Evolutionary conservation across 305 asterid species (phyloP).

Genomic region (Fraxinus xanthoxyloides): DNA sequence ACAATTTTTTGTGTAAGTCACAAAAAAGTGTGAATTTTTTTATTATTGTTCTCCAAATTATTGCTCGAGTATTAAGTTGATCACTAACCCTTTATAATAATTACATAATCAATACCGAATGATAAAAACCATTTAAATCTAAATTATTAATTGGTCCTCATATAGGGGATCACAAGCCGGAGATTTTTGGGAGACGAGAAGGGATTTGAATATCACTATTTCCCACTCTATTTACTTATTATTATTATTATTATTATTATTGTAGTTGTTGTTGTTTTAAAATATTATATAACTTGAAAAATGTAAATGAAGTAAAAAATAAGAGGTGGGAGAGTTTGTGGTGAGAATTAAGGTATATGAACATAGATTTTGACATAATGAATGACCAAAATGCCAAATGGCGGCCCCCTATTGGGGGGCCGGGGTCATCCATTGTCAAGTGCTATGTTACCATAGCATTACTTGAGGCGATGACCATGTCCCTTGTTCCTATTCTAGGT

Average conservation of each 20-base stretch:
- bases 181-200: neutral
- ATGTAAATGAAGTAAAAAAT: neutral
- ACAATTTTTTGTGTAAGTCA: neutral
- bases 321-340: neutral
- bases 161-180: neutral
- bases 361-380: too few relatives aligned
- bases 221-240: too few relatives aligned
- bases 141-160: neutral
- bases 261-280: too few relatives aligned
- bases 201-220: neutral
- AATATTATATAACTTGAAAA: neutral
- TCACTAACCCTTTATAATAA: neutral
- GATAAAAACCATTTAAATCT: too few relatives aligned
- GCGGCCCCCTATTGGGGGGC: too few relatives aligned
- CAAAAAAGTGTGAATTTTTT: too few relatives aligned
- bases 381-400: too few relatives aligned
- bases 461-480: neutral
- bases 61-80: neutral
- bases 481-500: neutral
- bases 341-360: too few relatives aligned
- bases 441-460: too few relatives aligned
- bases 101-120: neutral
- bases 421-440: too few relatives aligned
- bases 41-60: neutral
- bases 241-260: too few relatives aligned